Percentiles rank a stretch among this genome's conserved stretches.
These are phyloP conservation scores for Cercospora nicotianae DNA, from an alignment of 2,329 filamentous ascomycete genomes.

Conservation along the genomic window DNA sequence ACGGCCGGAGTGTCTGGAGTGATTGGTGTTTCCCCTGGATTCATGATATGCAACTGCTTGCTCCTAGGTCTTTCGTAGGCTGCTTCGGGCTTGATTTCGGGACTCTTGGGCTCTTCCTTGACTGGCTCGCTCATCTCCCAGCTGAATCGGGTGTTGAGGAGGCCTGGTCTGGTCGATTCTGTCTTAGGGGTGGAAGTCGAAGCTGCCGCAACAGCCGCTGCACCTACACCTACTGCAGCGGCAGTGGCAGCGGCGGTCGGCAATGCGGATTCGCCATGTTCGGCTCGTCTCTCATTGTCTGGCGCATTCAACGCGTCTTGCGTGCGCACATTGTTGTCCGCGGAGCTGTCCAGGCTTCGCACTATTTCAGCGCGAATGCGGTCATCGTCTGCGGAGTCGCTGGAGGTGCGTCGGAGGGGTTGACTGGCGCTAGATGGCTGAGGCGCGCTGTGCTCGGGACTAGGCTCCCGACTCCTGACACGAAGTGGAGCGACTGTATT, in stretches of 20 bases:
- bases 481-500: slow-evolving; percentile 26
- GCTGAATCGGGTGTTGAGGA: slow-evolving; percentile 41
- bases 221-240: slow-evolving; percentile 10
- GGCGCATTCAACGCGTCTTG: slow-evolving; percentile 36
- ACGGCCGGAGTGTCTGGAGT: slow-evolving; percentile 17
- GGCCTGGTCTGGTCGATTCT: slow-evolving; percentile 18
- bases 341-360: slow-evolving; percentile 54
- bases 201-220: slow-evolving; percentile 8
- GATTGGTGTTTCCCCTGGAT: slow-evolving; percentile 39
- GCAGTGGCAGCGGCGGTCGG: slow-evolving; percentile 25
- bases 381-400: slow-evolving; percentile 54
- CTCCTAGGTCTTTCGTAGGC: slow-evolving; percentile 37
- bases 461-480: slow-evolving; percentile 29
- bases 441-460: slow-evolving; percentile 27
- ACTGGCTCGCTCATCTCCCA: slow-evolving; percentile 38
- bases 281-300: slow-evolving; percentile 27
- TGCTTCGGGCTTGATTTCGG: slow-evolving; percentile 33
- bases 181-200: neutral
- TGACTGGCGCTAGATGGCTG: slow-evolving; percentile 8
- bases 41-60: slow-evolving; percentile 47
- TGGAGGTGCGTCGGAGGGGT: slow-evolving; percentile 15
- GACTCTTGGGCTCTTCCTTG: slow-evolving; percentile 26
- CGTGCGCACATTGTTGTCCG: slow-evolving; percentile 28
- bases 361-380: slow-evolving; percentile 72
- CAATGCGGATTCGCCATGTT: slow-evolving; percentile 32